These are phyloP conservation scores for Vairimorpha ceranae DNA, from an alignment of 371 early-diverging fungal genomes.

Conservation along the genomic window DNA sequence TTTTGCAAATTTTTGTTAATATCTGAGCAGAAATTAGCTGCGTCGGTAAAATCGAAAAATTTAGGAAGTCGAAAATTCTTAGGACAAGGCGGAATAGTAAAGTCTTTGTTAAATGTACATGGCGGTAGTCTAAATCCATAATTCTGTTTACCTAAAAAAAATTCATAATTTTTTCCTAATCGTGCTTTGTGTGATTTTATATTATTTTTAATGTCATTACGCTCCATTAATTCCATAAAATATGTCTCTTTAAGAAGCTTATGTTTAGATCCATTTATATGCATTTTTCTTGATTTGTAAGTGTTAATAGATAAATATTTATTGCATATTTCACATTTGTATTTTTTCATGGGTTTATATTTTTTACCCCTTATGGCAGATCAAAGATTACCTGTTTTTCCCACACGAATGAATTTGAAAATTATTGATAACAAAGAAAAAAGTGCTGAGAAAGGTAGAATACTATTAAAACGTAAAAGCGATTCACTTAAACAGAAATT, in stretches of 20 bases:
- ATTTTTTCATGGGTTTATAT: conserved; percentile 28
- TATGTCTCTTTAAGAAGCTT: conserved; percentile 24
- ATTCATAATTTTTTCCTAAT: not conserved
- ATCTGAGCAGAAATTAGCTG: conserved; percentile 1
- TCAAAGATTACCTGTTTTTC: conserved; percentile 59
- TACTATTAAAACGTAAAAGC: conserved; percentile 67
- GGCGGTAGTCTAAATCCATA: conserved; percentile 15
- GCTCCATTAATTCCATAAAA: conserved; percentile 35
- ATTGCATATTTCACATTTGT: conserved; percentile 37
- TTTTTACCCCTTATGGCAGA: conserved; percentile 11
- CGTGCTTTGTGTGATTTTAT: not conserved
- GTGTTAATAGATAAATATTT: conserved; percentile 19
- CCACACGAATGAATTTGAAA: conserved; percentile 72
- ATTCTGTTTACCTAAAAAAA: not conserved
- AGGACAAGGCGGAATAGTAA: conserved; percentile 11
- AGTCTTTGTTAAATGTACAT: not conserved
- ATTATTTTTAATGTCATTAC: conserved; percentile 16
- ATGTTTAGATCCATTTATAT: conserved; percentile 36
- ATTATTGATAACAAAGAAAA: conserved; percentile 84
- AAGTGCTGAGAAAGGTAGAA: conserved; percentile 94
- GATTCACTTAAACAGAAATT: conserved; percentile 92
- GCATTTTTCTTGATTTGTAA: conserved; percentile 35
- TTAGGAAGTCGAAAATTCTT: conserved; percentile 12
- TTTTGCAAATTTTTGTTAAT: conserved; percentile 12
- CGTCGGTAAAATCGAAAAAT: conserved; percentile 21